Conservation (phyloP, 352 stramenopile genomes). For the Globisporangium apiculatum region DNA sequence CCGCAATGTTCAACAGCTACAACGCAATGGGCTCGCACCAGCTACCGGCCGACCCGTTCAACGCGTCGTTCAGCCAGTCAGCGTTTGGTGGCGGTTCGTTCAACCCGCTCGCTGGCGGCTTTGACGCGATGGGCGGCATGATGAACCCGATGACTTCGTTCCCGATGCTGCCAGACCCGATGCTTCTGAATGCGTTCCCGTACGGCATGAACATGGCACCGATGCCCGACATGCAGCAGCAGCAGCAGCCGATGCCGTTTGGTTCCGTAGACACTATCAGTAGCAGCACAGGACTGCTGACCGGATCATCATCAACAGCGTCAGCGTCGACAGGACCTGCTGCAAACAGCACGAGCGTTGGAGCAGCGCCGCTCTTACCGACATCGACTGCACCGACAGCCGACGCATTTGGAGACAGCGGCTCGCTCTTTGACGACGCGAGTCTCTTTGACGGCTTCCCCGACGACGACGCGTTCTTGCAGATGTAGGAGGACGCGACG, state of each 20-base stretch:
- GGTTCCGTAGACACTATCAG: background rate
- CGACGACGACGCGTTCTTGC: conserved; percentile 71
- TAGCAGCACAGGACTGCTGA: background rate
- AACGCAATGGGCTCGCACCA: conserved; percentile 20
- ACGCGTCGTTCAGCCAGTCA: conserved; percentile 36
- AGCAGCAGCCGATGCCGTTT: conserved; percentile 10
- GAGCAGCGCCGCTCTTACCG: background rate
- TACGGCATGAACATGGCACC: conserved; percentile 23
- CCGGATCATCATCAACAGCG: background rate
- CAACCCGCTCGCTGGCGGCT: conserved; percentile 10
- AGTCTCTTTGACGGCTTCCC: conserved; percentile 76
- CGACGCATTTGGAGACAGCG: conserved; percentile 15
- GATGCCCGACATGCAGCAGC: conserved; percentile 21
- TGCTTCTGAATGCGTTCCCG: conserved; percentile 38
- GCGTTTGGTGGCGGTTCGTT: conserved; percentile 22
- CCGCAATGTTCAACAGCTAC: conserved; percentile 20
- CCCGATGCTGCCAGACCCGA: conserved; percentile 32
- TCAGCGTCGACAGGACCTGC: too few species aligned
- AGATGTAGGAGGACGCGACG: conserved; percentile 40
- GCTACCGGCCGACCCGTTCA: conserved; percentile 60
- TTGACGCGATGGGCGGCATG: conserved; percentile 34
- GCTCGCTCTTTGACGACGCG: conserved; percentile 36
- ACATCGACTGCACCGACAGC: conserved; percentile 6
- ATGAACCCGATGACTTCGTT: conserved; percentile 50
- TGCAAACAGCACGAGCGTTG: too few species aligned